Evolutionary conservation across 2,329 filamentous ascomycete genomes (phyloP).

Genomic region (Trichoderma polysporum): DNA sequence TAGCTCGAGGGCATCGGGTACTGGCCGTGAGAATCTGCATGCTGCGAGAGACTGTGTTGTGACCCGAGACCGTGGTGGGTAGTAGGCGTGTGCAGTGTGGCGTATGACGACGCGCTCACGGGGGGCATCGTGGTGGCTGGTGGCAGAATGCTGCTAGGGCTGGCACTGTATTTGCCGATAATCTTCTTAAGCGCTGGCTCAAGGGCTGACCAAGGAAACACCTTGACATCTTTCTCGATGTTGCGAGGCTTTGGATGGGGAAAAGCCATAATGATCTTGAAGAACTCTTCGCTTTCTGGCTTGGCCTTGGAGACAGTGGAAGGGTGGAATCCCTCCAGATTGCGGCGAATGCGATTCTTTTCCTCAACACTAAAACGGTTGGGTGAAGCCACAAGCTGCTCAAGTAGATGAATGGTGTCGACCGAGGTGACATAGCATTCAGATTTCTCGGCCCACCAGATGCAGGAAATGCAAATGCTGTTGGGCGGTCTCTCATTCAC

Average conservation of each 20-base stretch:
- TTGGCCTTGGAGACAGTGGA: conserved; percentile 92
- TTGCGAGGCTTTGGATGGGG: conserved; percentile 93
- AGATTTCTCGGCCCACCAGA: conserved; percentile 89
- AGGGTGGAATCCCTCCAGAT: conserved; percentile 91
- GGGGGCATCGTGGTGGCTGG: conserved; percentile 44
- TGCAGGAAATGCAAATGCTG: conserved; percentile 95
- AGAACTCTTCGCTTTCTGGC: conserved; percentile 90
- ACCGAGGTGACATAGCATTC: conserved; percentile 95
- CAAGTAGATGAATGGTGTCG: conserved; percentile 92
- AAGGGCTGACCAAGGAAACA: conserved; percentile 94
- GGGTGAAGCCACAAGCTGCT: conserved; percentile 74
- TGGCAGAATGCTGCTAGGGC: conserved; percentile 41
- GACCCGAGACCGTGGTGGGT: conserved; percentile 36
- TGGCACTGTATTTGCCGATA: conserved; percentile 86
- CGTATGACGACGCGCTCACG: conserved; percentile 40
- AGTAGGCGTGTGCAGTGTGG: conserved; percentile 47
- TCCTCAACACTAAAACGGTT: conserved; percentile 92
- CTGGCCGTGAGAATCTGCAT: conserved; percentile 36
- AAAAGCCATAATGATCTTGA: conserved; percentile 98
- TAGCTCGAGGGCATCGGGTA: conserved; percentile 44
- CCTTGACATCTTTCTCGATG: conserved; percentile 99
- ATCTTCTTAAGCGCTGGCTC: conserved; percentile 91
- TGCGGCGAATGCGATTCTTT: conserved; percentile 96
- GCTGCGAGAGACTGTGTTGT: conserved; percentile 32
- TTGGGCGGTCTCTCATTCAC: conserved; percentile 76